phyloP scores from a whole-genome alignment of 176 grass and related monocot species.

The Ensete glaucum region DNA sequence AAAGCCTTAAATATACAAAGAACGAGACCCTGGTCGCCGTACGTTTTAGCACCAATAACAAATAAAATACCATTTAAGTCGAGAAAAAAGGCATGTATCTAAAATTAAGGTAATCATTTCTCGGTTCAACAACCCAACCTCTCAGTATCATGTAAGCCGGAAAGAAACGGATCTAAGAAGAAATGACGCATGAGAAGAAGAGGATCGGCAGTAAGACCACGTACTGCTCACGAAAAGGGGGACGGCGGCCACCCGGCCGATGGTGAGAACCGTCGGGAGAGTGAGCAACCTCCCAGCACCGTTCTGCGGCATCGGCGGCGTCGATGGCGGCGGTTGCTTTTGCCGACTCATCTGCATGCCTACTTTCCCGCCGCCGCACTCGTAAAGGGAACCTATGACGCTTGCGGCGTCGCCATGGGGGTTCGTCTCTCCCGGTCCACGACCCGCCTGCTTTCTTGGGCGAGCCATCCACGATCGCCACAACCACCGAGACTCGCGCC shows the following conservation, averaged over 20 bases:
- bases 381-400: not conserved
- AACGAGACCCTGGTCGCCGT: not conserved
- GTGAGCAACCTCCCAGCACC: not conserved
- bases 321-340: not conserved
- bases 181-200: not conserved
- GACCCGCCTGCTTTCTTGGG: not conserved
- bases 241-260: conserved; percentile 1
- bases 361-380: not conserved
- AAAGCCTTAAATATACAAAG: not conserved
- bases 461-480: not conserved
- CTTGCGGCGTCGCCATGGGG: not conserved
- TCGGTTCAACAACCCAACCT: not conserved
- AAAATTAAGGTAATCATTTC: no score
- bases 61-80: no score
- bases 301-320: not conserved
- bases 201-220: not conserved
- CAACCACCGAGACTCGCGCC: not conserved
- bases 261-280: conserved; percentile 13
- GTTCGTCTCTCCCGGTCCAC: not conserved
- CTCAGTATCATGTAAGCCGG: not conserved
- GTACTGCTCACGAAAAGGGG: conserved; percentile 10
- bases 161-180: not conserved
- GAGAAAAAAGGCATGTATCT: no score
- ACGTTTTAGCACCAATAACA: no score
- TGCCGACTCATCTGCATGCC: not conserved